Evolutionary conservation across 441 rosid species (phyloP).

Genomic region (Pelargonium myrrhifolium): DNA sequence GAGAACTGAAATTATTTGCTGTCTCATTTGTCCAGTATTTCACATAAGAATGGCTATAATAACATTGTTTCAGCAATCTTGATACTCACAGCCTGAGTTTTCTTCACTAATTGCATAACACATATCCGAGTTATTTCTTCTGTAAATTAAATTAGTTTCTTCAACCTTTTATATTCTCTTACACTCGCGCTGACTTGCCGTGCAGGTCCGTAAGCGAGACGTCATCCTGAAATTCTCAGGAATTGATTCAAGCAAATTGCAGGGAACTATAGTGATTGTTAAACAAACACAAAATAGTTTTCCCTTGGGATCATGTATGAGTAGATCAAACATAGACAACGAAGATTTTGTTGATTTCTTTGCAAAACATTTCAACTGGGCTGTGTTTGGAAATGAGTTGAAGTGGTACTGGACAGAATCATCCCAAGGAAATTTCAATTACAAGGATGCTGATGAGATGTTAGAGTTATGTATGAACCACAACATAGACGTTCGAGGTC

Average conservation of each 20-base stretch:
- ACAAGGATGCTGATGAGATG: slow-evolving; percentile 85
- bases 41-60: background rate
- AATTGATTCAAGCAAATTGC: slow-evolving; percentile 28
- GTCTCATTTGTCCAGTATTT: no score
- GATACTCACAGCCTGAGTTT: background rate
- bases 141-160: background rate
- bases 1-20: background rate
- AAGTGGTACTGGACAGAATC: slow-evolving; percentile 92
- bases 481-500: slow-evolving; percentile 59
- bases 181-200: slow-evolving; percentile 1
- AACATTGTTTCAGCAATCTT: background rate
- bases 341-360: slow-evolving; percentile 79
- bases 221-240: slow-evolving; percentile 55
- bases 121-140: background rate
- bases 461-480: slow-evolving; percentile 49
- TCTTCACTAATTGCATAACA: background rate
- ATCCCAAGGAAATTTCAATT: slow-evolving; percentile 65
- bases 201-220: slow-evolving; percentile 76
- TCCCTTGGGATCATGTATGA: slow-evolving; percentile 78
- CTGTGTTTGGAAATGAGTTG: slow-evolving; percentile 83
- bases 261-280: slow-evolving; percentile 45
- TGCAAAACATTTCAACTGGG: slow-evolving; percentile 76
- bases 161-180: background rate
- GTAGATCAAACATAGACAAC: slow-evolving; percentile 65
- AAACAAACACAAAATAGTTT: slow-evolving; percentile 66